Evolutionary conservation across 345 rosid genomes (phyloP), one percentile per base, ranked within the genome.

Genomic region (Populus ilicifolia): DNA sequence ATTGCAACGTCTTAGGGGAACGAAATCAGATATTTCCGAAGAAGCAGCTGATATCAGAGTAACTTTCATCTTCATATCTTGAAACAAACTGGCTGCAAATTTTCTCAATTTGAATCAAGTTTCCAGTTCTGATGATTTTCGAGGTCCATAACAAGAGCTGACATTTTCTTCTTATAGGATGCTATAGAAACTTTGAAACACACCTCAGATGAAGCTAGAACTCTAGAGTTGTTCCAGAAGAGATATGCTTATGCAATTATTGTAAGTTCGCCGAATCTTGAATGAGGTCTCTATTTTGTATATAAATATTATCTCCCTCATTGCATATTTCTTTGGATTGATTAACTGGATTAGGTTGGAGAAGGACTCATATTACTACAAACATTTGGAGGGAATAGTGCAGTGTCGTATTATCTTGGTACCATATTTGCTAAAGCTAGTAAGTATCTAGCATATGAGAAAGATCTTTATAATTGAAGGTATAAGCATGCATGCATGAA

Each of bases 291-390:
- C 29, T 0, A 56, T 23, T 56, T 56, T 56, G 11, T n/a, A 9
- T 20, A 52, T 3, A 18, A 5, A 5, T 7, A 33, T 7, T 67
- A 8, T 21, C 12, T 67, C 48, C 18, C 25, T 7, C 20, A 14
- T 10, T 38, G 7, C 6, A 35, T 67, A 12, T n/a, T 52, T 13
- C 20, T 33, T 1, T 11, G 64, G 27, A 72, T 72, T 13, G 5
- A 5, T 21, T 11, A 38, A 21, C 2, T 75, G 43, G 59, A 48
- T 71, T 52, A 92, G 97, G 80, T 87, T 29, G 92, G 89, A 68
- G 78, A 85, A 43, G 97, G 95, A 33, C 77, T 90, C 59, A 85
- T 92, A 90, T 72, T 89, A 27, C 79, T 90, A 21, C 93, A 91
- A 67, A 91, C 89, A 75, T 79, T 90, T 8, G 86, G 85, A 73